Base-by-base conservation (phyloP, 1,284 basidiomycete species). In the Irpex lacteus region DNA sequence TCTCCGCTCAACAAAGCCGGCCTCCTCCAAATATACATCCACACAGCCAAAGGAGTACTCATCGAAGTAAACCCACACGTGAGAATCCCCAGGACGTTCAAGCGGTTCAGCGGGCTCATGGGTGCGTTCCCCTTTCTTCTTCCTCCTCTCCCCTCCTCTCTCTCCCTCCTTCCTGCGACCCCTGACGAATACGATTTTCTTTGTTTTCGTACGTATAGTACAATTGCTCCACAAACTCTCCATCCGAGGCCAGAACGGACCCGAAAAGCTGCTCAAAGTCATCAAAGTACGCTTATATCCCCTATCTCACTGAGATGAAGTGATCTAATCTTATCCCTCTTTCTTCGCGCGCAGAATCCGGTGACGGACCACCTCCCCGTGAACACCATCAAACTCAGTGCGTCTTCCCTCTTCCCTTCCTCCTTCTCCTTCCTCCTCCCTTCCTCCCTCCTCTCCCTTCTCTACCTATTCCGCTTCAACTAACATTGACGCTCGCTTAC, bases 1-100 rank as follows among this genome's bases (percentile, higher is more conserved):
- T 98, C 97, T 49, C 97, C 97, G 0, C 82, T 99, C 62, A 99
- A 99, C 86, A 98, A 98, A 80, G 95, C 97, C 3, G 97, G 97
- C 9, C 79, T 95, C 38, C 86, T 99, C 6, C 97, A 99, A 78
- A 96, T 99, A 37, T 99, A 98, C 81, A 98, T 99, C 67, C 97
- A 98, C 81, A 99, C 97, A 6, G 93, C 95, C 32, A 94, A 93
- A 73, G 96, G 96, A 57, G 95, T 98, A n/a, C 86, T 99, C 59
- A 99, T 99, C 76, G 98, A 99, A 79, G 95, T 99, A 69, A 98
- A 99, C 77, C 97, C 97, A 5, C 92, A 94, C 77, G 96, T 99
- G 34, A 87, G 97, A 67, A 99, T 99, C 72, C 97, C 97, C 8
- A 85, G 97, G 67, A 99, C 97, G 5, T 99, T 99, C 80, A 99